phyloP scores from a whole-genome alignment of 2,329 filamentous ascomycete species.

The Helotiales sp. region DNA sequence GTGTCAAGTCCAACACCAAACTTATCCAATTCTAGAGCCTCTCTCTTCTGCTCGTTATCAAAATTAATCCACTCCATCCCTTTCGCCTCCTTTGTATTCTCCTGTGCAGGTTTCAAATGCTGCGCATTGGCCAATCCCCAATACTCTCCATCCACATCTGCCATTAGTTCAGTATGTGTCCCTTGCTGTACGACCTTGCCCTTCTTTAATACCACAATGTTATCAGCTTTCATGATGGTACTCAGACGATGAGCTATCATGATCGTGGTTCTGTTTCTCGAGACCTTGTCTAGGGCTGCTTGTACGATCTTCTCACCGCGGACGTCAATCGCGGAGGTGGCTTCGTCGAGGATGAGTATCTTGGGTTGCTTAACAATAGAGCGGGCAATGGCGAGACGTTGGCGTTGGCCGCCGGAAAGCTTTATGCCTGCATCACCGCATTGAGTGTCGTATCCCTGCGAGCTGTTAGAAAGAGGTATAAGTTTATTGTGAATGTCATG shows the following conservation, averaged over 20 bases:
- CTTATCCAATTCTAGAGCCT: constrained; percentile 6
- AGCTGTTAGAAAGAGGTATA: background rate
- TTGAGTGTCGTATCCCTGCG: constrained; percentile 66
- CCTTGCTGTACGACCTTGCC: constrained; percentile 74
- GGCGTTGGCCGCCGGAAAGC: constrained; percentile 76
- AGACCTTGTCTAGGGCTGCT: constrained; percentile 52
- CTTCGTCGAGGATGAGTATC: constrained; percentile 73
- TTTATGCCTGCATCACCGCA: constrained; percentile 79
- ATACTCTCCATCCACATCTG: constrained; percentile 60
- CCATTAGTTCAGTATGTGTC: constrained; percentile 70
- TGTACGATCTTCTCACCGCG: constrained; percentile 50
- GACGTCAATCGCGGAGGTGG: constrained; percentile 50
- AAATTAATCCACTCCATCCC: constrained; percentile 1
- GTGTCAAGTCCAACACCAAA: constrained; percentile 13
- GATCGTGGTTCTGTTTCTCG: constrained; percentile 58
- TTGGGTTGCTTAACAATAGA: constrained; percentile 69
- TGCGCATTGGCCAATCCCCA: constrained; percentile 66
- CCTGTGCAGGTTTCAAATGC: constrained; percentile 30
- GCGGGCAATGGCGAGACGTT: constrained; percentile 70
- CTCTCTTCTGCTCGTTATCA: constrained; percentile 5
- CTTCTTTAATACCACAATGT: constrained; percentile 74
- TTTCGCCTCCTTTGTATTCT: background rate
- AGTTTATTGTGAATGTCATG: background rate
- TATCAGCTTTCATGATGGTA: constrained; percentile 74
- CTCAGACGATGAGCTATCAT: constrained; percentile 67